Conservation (phyloP, 345 rosid species). For the Heritiera littoralis region DNA sequence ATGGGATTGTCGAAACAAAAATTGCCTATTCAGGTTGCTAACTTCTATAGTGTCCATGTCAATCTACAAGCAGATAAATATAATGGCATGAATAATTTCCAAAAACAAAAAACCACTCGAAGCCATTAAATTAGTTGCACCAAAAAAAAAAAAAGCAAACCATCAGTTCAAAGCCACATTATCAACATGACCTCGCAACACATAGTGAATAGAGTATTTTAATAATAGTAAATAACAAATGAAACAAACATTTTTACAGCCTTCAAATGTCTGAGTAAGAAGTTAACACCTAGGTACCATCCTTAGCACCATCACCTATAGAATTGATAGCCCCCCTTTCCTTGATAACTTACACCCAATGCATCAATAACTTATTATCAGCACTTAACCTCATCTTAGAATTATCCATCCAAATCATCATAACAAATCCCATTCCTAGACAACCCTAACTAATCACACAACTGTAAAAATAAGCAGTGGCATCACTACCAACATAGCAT, state of each 20-base stretch:
- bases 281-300: neutral
- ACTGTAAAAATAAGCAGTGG: neutral
- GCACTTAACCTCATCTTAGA: neutral
- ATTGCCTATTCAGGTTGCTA: slow-evolving; percentile 95
- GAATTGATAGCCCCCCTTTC: neutral
- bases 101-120: neutral
- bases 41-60: slow-evolving; percentile 99
- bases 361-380: neutral
- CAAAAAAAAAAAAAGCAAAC: neutral
- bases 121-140: neutral
- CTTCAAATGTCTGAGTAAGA: neutral
- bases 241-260: neutral
- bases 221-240: neutral
- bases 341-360: neutral
- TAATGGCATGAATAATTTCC: neutral
- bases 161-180: neutral
- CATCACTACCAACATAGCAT: neutral
- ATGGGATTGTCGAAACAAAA: slow-evolving; percentile 87
- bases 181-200: neutral
- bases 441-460: neutral
- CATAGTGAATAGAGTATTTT: neutral
- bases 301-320: slow-evolving; percentile 4
- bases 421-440: neutral
- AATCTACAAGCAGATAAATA: slow-evolving; percentile 54
- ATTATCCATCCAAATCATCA: neutral